Conservation (phyloP, 768 basidiomycete species). For the Termitomyces sp. region DNA sequence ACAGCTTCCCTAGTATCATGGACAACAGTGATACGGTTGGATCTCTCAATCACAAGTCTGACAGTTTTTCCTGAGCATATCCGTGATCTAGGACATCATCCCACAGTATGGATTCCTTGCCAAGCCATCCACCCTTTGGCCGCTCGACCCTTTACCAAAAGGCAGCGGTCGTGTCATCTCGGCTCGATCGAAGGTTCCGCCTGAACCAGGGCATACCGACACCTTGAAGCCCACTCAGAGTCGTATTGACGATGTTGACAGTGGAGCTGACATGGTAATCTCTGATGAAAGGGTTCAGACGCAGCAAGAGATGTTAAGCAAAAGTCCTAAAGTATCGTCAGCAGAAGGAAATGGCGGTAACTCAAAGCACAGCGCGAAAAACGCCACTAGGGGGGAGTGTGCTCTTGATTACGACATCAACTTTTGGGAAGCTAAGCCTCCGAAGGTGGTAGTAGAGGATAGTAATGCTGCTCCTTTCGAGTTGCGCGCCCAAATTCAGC, state of each 20-base stretch:
- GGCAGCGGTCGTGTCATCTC: constrained; percentile 7
- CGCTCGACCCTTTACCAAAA: constrained; percentile 34
- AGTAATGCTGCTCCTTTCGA: neutral
- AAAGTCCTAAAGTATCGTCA: neutral
- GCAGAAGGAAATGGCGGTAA: neutral
- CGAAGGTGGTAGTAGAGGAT: neutral
- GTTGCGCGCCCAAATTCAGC: neutral
- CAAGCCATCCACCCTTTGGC: constrained; percentile 57
- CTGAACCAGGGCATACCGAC: neutral
- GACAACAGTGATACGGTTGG: constrained; percentile 8
- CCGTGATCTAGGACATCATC: constrained; percentile 52
- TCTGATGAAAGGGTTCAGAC: neutral
- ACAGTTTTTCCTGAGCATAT: neutral
- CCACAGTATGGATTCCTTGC: constrained; percentile 57
- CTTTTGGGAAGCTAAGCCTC: neutral
- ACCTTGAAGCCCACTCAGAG: neutral
- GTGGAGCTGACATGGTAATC: neutral
- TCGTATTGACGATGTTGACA: neutral
- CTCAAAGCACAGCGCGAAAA: neutral
- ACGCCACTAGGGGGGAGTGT: neutral
- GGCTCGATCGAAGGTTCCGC: neutral
- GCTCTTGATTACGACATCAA: neutral
- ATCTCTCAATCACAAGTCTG: neutral
- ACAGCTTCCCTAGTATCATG: constrained; percentile 75
- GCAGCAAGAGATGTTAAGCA: neutral